These are phyloP conservation scores for Aspergillus ostianus DNA, from an alignment of 495 filamentous ascomycete genomes.

Conservation along the genomic window DNA sequence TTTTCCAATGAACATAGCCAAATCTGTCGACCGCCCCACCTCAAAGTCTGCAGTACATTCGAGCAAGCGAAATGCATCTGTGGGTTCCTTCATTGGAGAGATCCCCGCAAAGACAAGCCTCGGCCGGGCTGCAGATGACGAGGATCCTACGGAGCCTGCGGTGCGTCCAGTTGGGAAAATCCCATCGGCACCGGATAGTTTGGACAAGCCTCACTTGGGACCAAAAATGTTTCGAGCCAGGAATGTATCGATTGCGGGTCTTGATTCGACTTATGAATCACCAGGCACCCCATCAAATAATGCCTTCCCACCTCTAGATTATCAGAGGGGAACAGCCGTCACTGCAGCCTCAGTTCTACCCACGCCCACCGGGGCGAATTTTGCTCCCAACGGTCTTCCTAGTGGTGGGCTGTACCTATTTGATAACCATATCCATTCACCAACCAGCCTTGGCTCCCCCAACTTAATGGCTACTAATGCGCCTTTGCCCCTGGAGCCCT, in stretches of 20 bases:
- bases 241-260: slow-evolving; percentile 71
- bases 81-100: slow-evolving; percentile 33
- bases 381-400: slow-evolving; percentile 53
- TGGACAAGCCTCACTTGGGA: slow-evolving; percentile 79
- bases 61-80: slow-evolving; percentile 32
- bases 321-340: slow-evolving; percentile 41
- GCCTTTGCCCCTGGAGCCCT: slow-evolving; percentile 83
- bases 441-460: slow-evolving; percentile 64
- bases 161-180: slow-evolving; percentile 49
- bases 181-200: slow-evolving; percentile 49
- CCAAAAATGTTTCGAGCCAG: slow-evolving; percentile 67
- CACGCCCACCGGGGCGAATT: slow-evolving; percentile 61
- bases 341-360: slow-evolving; percentile 63
- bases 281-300: slow-evolving; percentile 71
- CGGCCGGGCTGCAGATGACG: slow-evolving; percentile 40
- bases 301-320: slow-evolving; percentile 58
- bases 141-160: slow-evolving; percentile 40
- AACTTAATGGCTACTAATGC: slow-evolving; percentile 55
- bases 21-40: slow-evolving; percentile 22
- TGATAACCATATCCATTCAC: slow-evolving; percentile 77
- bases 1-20: slow-evolving; percentile 18
- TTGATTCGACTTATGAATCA: slow-evolving; percentile 65
- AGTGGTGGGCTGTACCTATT: slow-evolving; percentile 78
- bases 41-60: slow-evolving; percentile 23
- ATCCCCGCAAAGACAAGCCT: slow-evolving; percentile 29